Evolutionary conservation across 2,329 filamentous ascomycete species (phyloP), one percentile per base, ranked within the genome.

Genomic region (Chaetomium sp.): DNA sequence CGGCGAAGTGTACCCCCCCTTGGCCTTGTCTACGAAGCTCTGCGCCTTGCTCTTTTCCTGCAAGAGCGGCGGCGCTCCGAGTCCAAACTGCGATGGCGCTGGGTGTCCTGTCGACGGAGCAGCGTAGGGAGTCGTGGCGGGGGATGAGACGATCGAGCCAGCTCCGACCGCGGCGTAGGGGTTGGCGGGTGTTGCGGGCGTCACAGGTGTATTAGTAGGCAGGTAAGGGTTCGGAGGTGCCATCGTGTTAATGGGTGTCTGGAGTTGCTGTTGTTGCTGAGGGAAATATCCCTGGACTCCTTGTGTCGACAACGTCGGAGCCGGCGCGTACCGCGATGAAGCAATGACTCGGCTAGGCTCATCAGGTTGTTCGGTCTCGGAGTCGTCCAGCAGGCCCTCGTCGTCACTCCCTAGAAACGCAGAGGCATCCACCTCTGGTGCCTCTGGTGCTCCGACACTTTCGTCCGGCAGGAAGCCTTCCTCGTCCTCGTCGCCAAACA

Each of bases 1-100:
- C 0, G 94, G 94, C 19, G 92, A 97, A 49, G 87, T 81, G 69
- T 99, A 99, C 6, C 92, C 91, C 54, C 89, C 89, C 71, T 95
- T 97, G 3, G 89, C 76, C 70, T 95, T 95, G 70, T 92, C 87
- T 5, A 82, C 89, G 70, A 96, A 99, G 71, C 92, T 97, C 68
- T 95, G 84, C 1, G 82, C 77, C 71, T 84, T 84, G 35, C 71
- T 71, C 56, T 79, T 64, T 59, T 79, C 74, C n/a, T 77, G 76
- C 10, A 66, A 63, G 0, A 68, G 66, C 41, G 71, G 69, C 32
- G 69, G 67, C 36, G 71, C 67, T 1, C 71, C 72, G 61, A 74
- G 77, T 36, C 70, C 62, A 54, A 68, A 72, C 9, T 57, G 57
- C 14, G 57, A 27, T 3, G 60, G 49, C 60, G 65, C 47, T 57